Base-by-base conservation (phyloP, 108 stramenopile genomes). In the Poteriospumella lacustris region DNA sequence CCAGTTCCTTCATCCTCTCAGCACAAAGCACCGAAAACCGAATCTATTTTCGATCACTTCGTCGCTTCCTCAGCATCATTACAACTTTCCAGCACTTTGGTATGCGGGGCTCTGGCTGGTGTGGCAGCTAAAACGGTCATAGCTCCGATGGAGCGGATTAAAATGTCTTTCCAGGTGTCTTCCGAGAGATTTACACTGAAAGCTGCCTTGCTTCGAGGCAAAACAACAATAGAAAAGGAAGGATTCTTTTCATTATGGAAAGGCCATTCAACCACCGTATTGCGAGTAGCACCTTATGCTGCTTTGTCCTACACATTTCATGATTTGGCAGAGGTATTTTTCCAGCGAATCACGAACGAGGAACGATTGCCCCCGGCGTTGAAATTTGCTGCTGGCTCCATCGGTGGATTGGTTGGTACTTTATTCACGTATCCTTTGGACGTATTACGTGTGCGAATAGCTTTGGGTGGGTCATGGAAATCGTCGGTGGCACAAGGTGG, bases 231-330 rank as follows among this genome's bases (percentile, higher is more conserved):
- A 12, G 33, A 34, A 31, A 64, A 3, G 9, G 29, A 24, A 31
- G 60, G 60, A 19, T 31, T 64, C 9, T 64, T 64, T 5, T 64
- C 60, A 12, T 33, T 64, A 24, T 64, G 60, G 60, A 64, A 64
- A 64, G 60, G 60, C 28, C 60, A 64, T 33, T 64, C 60, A 24
- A 64, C 60, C 28, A 64, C 60, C 36, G 24, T 64, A 3, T 34
- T 64, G 15, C 60, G 60, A 3, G 60, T 64, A 5, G 60, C 60
- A 31, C 60, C 60, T 64, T 64, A 64, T 64, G 60, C 60, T 31
- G 60, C 12, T 5, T 12, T 3, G 5, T 34, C 33, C 31, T 64
- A 64, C 31, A 33, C 24, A 24, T 64, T 64, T 24, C 60, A 64
- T 64, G 60, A 64, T 64, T 64, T 34, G 28, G 15, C 60, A 34